Conservation (phyloP, 306 rosid genomes). For the Bauhinia variegata region DNA sequence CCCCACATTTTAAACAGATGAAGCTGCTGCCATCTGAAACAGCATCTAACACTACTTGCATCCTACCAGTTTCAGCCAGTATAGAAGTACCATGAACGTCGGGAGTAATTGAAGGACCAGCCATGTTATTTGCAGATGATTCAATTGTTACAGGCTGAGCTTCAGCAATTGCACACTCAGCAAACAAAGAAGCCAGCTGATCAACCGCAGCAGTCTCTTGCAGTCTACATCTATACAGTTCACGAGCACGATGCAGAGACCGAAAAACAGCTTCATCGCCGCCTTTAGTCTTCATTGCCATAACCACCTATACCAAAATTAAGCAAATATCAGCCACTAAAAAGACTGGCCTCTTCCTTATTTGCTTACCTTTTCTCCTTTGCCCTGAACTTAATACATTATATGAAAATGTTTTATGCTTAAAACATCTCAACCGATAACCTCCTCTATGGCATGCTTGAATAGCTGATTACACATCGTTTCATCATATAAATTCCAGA, state of each 20-base stretch:
- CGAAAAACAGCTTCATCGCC: constrained; percentile 88
- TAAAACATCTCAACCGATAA: constrained; percentile 6
- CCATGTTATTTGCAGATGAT: constrained; percentile 32
- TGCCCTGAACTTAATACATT: constrained; percentile 3
- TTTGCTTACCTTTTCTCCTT: background rate
- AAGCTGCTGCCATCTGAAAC: constrained; percentile 95
- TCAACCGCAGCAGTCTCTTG: constrained; percentile 71
- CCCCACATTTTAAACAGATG: constrained; percentile 95
- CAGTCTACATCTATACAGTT: constrained; percentile 67
- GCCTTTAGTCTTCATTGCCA: constrained; percentile 74
- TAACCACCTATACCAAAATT: constrained; percentile 62
- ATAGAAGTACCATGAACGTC: constrained; percentile 69
- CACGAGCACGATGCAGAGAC: constrained; percentile 84
- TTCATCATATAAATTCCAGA: constrained; percentile 10
- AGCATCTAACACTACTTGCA: constrained; percentile 87
- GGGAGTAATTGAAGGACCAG: constrained; percentile 30
- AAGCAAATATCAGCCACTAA: constrained; percentile 15
- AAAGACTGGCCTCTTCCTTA: constrained; percentile 2
- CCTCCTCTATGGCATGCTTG: background rate
- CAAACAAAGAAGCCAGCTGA: constrained; percentile 90
- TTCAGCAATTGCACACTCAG: constrained; percentile 96
- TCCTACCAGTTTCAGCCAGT: constrained; percentile 87
- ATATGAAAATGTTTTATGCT: background rate
- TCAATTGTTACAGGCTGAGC: constrained; percentile 61
- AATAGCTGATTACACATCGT: constrained; percentile 1